A percentile compares a stretch with the other conserved stretches of the same genome.
Evolutionary conservation across 2,329 filamentous ascomycete species (phyloP).

Genomic region (Penicillium griseofulvum): DNA sequence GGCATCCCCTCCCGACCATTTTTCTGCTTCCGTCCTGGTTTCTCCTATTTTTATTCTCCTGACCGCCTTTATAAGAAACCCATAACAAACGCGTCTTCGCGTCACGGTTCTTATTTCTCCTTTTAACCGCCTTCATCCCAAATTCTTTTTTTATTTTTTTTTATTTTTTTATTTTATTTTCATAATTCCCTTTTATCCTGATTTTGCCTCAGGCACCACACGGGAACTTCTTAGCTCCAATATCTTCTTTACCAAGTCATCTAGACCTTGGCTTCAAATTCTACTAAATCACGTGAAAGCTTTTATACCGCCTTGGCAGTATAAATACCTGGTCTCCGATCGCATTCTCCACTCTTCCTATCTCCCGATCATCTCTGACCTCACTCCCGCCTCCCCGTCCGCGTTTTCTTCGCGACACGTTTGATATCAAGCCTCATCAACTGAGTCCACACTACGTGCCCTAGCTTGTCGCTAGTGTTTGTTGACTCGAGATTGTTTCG

Average conservation of each 20-base stretch:
- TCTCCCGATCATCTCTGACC: slow-evolving; percentile 24
- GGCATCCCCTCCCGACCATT: slow-evolving; percentile 23
- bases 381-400: slow-evolving; percentile 11
- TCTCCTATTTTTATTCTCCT: slow-evolving; percentile 18
- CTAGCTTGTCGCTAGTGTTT: slow-evolving; percentile 9
- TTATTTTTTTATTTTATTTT: slow-evolving; percentile 14
- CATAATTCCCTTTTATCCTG: slow-evolving; percentile 8
- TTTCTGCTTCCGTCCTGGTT: slow-evolving; percentile 23
- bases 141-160: slow-evolving; percentile 14
- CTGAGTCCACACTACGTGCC: background rate
- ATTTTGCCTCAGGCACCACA: slow-evolving; percentile 12
- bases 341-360: slow-evolving; percentile 40
- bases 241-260: background rate
- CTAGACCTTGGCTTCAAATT: slow-evolving; percentile 2
- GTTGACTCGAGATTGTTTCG: slow-evolving; percentile 24
- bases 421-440: slow-evolving; percentile 23
- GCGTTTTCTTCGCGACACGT: slow-evolving; percentile 18
- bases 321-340: slow-evolving; percentile 41
- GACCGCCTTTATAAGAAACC: slow-evolving; percentile 5
- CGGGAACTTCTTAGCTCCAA: background rate
- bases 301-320: slow-evolving; percentile 39
- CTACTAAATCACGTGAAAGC: slow-evolving; percentile 37
- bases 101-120: background rate
- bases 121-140: slow-evolving; percentile 12
- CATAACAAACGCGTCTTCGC: slow-evolving; percentile 23